Evolutionary conservation across 495 filamentous ascomycete genomes (phyloP), one percentile per base, ranked within the genome.

Genomic region (Hamigera avellanea): DNA sequence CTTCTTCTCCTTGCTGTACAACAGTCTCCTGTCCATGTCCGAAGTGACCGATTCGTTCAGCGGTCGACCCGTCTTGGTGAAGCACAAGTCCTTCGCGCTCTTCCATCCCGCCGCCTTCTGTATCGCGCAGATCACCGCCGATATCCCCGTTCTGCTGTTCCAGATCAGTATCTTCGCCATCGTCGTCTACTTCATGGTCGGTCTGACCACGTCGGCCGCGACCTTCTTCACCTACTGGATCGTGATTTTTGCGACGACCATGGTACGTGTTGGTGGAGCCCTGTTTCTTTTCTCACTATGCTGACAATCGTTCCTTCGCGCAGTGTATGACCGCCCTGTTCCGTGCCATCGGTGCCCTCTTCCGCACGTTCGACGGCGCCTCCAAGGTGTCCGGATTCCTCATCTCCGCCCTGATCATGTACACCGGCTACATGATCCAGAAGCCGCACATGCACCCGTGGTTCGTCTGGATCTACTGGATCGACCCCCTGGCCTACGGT

Each of bases 1-100:
- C n/a, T 87, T 87, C 63, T 83, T 86, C 57, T 69, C 76, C 23
- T 49, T 86, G 2, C 56, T 91, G 19, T 86, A 85, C 57, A 81
- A 83, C 47, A 73, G 73, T 39, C 64, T 87, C 36, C 61, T 85
- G 7, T 76, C 83, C 14, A 66, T 88, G 39, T 69, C 78, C 1
- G 83, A 87, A 46, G 66, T 86, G 7, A 82, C 73, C 13, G 67
- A 78, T 21, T 78, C 81, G 0, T 86, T 86, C 50, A 61, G 66
- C 14, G 71, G 74, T 0, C 71, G 81, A 13, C 81, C 77, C 2
- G 78, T 91, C 21, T 54, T 88, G 14, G 67, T 81, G 35, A 85
- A 86, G 41, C 84, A 91, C 53, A 80, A 81, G 48, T 63, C 65
- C 14, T 86, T 85, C 51, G 77, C 77, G 18, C 78, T 84, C 46